These are phyloP conservation scores for Hirsutella minnesotensis DNA, from an alignment of 2,329 filamentous ascomycete genomes.

Conservation along the genomic window DNA sequence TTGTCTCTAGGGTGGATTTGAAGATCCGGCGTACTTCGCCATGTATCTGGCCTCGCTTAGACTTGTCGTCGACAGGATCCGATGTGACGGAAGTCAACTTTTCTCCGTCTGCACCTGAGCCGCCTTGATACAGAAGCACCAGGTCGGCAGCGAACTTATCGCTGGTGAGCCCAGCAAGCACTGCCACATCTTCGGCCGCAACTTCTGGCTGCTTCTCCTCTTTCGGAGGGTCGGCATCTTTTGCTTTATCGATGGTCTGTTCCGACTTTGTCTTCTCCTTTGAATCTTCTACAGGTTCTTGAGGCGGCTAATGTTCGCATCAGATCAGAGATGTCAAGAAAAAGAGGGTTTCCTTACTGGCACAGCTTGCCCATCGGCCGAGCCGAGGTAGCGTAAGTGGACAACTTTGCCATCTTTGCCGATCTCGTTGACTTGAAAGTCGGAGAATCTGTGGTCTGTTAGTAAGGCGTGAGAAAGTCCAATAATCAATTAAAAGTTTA, in stretches of 20 bases:
- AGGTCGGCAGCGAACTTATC: constrained; percentile 27
- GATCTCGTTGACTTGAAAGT: constrained; percentile 90
- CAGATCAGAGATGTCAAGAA: neutral
- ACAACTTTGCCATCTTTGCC: constrained; percentile 61
- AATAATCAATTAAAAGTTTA: neutral
- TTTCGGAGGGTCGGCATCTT: constrained; percentile 9
- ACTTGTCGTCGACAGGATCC: constrained; percentile 30
- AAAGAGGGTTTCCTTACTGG: constrained; percentile 3
- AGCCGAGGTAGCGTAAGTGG: constrained; percentile 47
- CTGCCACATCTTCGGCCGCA: constrained; percentile 18
- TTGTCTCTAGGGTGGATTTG: constrained; percentile 63
- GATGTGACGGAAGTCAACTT: constrained; percentile 24
- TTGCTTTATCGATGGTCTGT: constrained; percentile 9
- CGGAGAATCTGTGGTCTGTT: constrained; percentile 53
- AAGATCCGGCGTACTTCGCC: constrained; percentile 69
- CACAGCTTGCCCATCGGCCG: constrained; percentile 8
- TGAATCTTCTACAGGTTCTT: neutral
- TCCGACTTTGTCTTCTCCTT: constrained; percentile 2
- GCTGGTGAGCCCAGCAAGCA: constrained; percentile 28
- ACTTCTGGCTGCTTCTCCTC: constrained; percentile 12
- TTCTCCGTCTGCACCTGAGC: constrained; percentile 16
- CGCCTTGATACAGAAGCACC: constrained; percentile 26
- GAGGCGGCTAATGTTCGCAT: neutral
- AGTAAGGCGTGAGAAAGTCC: neutral
- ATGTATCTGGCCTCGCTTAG: constrained; percentile 35